A percentile compares a stretch with the other conserved stretches of the same genome.
Evolutionary conservation across 495 filamentous ascomycete species (phyloP).

Genomic region (Parmelia sp.): DNA sequence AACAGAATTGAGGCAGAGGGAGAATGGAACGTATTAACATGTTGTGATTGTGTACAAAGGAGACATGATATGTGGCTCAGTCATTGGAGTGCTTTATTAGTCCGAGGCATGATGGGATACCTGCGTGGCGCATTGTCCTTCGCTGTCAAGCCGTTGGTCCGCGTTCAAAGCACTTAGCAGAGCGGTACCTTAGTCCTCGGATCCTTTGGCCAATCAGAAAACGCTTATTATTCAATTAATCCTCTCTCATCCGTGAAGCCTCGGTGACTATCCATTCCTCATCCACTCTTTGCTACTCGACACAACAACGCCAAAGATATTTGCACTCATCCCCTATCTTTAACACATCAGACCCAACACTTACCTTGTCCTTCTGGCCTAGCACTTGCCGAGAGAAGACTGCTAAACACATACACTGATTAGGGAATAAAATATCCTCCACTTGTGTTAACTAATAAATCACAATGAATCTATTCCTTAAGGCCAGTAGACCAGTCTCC

Average conservation of each 20-base stretch:
- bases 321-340: background rate
- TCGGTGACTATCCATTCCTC: background rate
- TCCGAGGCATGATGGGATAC: background rate
- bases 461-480: background rate
- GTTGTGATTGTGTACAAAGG: background rate
- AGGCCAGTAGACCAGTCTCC: background rate
- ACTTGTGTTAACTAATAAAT: background rate
- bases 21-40: background rate
- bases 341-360: background rate
- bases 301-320: no score
- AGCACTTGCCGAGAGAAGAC: background rate
- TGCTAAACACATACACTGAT: no score
- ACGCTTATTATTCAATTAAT: background rate
- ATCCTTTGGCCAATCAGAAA: background rate
- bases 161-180: background rate
- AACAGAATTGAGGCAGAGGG: background rate
- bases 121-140: background rate
- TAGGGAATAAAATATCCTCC: background rate
- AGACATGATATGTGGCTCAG: slow-evolving; percentile 8
- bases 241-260: no score
- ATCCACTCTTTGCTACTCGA: background rate
- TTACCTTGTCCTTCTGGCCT: background rate
- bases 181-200: background rate
- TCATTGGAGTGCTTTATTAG: background rate
- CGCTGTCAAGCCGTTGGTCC: background rate